phyloP scores from a whole-genome alignment of 176 grass and related monocot genomes.

The Secale cereale region DNA sequence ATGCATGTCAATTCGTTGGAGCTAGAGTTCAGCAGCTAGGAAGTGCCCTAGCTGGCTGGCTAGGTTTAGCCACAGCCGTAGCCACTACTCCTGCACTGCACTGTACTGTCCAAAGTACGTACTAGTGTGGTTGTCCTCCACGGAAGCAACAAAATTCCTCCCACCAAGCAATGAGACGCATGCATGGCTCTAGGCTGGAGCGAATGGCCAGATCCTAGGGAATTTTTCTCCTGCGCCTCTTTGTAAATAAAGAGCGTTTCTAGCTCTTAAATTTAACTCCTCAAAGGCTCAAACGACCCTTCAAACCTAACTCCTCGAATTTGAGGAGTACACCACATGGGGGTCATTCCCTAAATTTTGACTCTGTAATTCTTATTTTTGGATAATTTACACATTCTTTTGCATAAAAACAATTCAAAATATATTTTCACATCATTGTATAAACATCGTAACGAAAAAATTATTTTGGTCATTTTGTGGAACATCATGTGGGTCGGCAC shows the following conservation, averaged over 20 bases:
- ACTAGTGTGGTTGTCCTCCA: conserved; percentile 8
- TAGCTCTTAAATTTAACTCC: too few relatives aligned
- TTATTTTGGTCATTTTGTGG: too few relatives aligned
- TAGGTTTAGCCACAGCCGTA: background rate
- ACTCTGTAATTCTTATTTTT: too few relatives aligned
- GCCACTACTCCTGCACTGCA: background rate
- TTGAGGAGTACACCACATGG: too few relatives aligned
- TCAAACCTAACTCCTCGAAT: background rate
- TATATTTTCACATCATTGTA: too few relatives aligned
- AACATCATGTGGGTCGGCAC: too few relatives aligned
- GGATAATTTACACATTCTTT: too few relatives aligned
- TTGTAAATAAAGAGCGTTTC: too few relatives aligned
- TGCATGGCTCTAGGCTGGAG: background rate
- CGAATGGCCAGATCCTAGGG: background rate
- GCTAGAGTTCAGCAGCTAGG: background rate
- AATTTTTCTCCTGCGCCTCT: background rate
- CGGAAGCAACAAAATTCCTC: conserved; percentile 8
- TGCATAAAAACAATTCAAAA: too few relatives aligned
- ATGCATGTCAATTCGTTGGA: conserved; percentile 52
- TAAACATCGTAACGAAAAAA: too few relatives aligned
- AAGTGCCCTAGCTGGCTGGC: conserved; percentile 10
- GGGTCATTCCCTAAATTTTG: too few relatives aligned
- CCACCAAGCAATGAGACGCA: background rate
- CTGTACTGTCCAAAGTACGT: background rate
- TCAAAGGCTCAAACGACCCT: too few relatives aligned